Evolutionary conservation across 2,329 filamentous ascomycete genomes (phyloP), one percentile per base, ranked within the genome.

Genomic region (Trichoderma aggressivum): DNA sequence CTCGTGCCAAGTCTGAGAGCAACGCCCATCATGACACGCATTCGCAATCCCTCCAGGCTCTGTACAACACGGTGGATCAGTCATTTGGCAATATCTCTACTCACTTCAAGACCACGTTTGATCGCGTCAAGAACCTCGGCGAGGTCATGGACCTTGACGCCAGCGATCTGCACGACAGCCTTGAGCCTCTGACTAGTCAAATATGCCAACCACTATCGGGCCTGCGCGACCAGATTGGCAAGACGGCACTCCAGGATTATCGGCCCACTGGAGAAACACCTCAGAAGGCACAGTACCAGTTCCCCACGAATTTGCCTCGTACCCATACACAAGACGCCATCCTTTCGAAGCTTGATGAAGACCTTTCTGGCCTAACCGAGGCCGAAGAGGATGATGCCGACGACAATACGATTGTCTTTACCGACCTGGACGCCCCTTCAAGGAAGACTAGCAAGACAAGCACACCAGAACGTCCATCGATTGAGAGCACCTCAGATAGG

Each of bases 181-280:
- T 96, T 10, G 86, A 86, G 24, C 87, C 89, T 8, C 84, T 97
- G 5, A 81, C 84, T 2, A 80, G 83, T 34, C 84, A 86, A 11
- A 80, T 97, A 12, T 89, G 90, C 73, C 86, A 89, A 74, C 92
- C 94, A 8, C 88, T 98, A 7, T 82, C 85, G 30, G 86, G 90
- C 60, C 88, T 99, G 30, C 89, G 93, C 8, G 85, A 89, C 21
- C 87, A 89, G n/a, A 88, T 97, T 60, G 82, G 86, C 18, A 83
- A 81, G 60, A 89, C 90, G 1, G 81, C 85, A 5, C 85, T 98
- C 66, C 86, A 90, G 67, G 94, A 98, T 78, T 98, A 98, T 80
- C 85, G 89, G 47, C 88, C 92, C 0, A 98, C 96, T 0, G 95
- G 96, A 65, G 86, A 91, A 60, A 98, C 96, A 1, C 96, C 96